These are phyloP conservation scores for Flammula alnicola DNA, from an alignment of 1,284 basidiomycete genomes.

Conservation along the genomic window DNA sequence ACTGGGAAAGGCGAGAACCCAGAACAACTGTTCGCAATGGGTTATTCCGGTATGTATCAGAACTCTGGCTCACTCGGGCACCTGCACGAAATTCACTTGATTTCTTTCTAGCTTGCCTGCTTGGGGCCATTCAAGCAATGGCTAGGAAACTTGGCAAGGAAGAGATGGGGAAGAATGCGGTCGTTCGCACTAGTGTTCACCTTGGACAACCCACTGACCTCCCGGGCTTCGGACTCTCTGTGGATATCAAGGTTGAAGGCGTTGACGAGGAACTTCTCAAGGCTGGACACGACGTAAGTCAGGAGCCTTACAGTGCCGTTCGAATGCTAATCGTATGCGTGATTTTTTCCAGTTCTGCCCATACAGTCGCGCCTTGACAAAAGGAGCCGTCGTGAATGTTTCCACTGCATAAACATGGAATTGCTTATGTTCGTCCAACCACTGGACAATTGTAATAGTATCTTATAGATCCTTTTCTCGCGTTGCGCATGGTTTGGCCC, in stretches of 20 bases:
- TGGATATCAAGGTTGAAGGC: constrained; percentile 69
- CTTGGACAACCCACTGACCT: constrained; percentile 61
- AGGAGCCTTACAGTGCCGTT: constrained; percentile 4
- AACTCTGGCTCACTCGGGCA: not conserved
- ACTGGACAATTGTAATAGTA: too few species aligned
- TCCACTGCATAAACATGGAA: constrained; percentile 49
- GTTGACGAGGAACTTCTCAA: constrained; percentile 69
- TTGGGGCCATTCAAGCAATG: constrained; percentile 65
- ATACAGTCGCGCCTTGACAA: constrained; percentile 68
- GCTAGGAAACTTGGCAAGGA: constrained; percentile 58
- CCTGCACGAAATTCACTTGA: not conserved
- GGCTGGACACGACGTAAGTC: constrained; percentile 68
- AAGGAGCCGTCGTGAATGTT: constrained; percentile 61
- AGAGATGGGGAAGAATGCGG: constrained; percentile 59
- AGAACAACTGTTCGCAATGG: constrained; percentile 68
- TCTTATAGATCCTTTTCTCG: too few species aligned
- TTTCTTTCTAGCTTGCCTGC: constrained; percentile 59
- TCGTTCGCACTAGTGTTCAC: constrained; percentile 61
- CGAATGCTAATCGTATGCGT: not conserved
- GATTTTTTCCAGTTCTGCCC: constrained; percentile 59
- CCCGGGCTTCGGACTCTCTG: constrained; percentile 66
- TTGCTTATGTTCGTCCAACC: too few species aligned
- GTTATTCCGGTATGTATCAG: constrained; percentile 45
- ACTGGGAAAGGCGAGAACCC: constrained; percentile 61
- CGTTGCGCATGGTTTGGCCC: too few species aligned